These are phyloP conservation scores for Stachybotrys echinatus DNA, from an alignment of 2,329 filamentous ascomycete species.

Conservation along the genomic window DNA sequence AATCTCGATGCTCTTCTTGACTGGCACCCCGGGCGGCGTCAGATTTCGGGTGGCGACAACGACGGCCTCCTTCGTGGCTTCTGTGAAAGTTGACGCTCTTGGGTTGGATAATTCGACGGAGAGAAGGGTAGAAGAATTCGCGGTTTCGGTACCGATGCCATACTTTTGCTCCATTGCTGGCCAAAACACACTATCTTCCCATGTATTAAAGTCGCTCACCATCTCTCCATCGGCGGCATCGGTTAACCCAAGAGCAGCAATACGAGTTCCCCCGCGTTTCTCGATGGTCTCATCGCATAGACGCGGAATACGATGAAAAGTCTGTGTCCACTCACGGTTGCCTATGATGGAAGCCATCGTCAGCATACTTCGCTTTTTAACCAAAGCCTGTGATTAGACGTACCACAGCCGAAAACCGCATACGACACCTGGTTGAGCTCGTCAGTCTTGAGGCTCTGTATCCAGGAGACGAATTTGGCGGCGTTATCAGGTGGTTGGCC, in stretches of 20 bases:
- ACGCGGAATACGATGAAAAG: conserved; percentile 64
- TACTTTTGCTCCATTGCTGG: conserved; percentile 43
- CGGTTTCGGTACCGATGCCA: background rate
- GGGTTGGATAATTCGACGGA: too few relatives aligned
- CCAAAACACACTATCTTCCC: conserved; percentile 55
- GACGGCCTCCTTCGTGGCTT: conserved; percentile 39
- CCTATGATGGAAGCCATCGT: background rate
- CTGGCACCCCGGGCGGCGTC: conserved; percentile 35
- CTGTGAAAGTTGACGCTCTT: too few relatives aligned
- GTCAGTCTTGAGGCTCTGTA: conserved; percentile 46
- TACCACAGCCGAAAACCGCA: conserved; percentile 65
- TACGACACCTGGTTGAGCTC: conserved; percentile 54
- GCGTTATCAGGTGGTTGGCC: conserved; percentile 72
- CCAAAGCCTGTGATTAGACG: background rate
- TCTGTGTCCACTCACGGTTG: conserved; percentile 49
- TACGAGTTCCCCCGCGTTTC: conserved; percentile 23
- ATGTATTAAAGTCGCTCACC: conserved; percentile 62
- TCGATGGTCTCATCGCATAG: conserved; percentile 51
- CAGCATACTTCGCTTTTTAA: background rate
- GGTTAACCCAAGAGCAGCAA: conserved; percentile 44
- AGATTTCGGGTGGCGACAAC: conserved; percentile 48
- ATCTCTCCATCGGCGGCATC: conserved; percentile 61
- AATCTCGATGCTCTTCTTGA: conserved; percentile 57
- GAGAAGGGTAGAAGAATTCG: too few relatives aligned
- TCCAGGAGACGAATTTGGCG: conserved; percentile 61